These are phyloP conservation scores for Fomitopsis pulvina DNA, from an alignment of 768 basidiomycete species.

Conservation along the genomic window DNA sequence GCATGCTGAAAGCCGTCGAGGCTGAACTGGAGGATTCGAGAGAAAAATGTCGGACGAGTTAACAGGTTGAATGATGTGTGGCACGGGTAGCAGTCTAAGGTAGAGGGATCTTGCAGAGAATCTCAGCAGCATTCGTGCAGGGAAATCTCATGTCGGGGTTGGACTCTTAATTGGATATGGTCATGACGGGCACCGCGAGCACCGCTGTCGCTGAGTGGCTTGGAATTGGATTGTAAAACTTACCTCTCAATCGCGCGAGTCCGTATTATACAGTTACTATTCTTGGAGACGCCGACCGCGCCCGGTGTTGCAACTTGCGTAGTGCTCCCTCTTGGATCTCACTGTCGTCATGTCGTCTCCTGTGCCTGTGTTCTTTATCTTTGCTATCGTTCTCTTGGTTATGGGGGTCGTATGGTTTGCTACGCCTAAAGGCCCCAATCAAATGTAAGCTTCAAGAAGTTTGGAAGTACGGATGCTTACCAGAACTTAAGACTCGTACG, in stretches of 20 bases:
- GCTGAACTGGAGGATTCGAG: not conserved
- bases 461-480: not conserved
- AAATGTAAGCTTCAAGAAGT: conserved; percentile 53
- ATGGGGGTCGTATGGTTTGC: conserved; percentile 61
- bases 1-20: conserved; percentile 39
- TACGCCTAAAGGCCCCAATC: conserved; percentile 81
- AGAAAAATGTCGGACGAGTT: not conserved
- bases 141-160: too few species aligned
- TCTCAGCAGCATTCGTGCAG: too few species aligned
- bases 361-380: conserved; percentile 61
- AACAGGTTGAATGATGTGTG: too few species aligned
- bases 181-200: too few species aligned
- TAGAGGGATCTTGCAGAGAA: too few species aligned
- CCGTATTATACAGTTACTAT: too few species aligned
- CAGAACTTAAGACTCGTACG: conserved; percentile 62
- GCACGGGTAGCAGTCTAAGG: not conserved
- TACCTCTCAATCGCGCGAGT: too few species aligned
- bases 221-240: too few species aligned
- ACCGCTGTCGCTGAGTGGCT: too few species aligned
- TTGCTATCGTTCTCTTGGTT: conserved; percentile 57
- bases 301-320: not conserved
- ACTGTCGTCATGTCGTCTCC: conserved; percentile 51
- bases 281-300: too few species aligned
- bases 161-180: too few species aligned
- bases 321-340: not conserved